phyloP scores from a whole-genome alignment of 768 basidiomycete species.

The Tricholoma bakamatsutake region DNA sequence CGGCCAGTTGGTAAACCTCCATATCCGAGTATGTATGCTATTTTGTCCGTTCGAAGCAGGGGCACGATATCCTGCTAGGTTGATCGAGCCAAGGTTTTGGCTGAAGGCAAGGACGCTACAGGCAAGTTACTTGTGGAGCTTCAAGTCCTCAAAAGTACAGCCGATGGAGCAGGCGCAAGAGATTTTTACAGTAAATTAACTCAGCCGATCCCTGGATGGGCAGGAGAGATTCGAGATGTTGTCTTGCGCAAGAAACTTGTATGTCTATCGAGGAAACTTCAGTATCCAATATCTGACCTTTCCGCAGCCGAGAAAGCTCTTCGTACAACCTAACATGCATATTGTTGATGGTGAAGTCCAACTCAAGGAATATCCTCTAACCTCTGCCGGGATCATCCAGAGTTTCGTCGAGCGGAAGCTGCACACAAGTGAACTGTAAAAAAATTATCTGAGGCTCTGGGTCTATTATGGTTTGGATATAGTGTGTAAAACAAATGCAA shows the following conservation, averaged over 20 bases:
- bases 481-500: constrained; percentile 8
- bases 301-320: constrained; percentile 74
- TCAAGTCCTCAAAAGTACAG: constrained; percentile 82
- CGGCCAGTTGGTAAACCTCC: constrained; percentile 61
- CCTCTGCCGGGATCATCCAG: constrained; percentile 67
- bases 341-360: constrained; percentile 61
- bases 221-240: constrained; percentile 68
- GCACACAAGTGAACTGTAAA: constrained; percentile 26
- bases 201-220: constrained; percentile 64
- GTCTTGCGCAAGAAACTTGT: constrained; percentile 79
- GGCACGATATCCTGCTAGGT: constrained; percentile 37
- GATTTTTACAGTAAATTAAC: constrained; percentile 78
- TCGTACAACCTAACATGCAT: constrained; percentile 79
- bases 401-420: constrained; percentile 73
- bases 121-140: constrained; percentile 75
- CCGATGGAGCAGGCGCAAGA: constrained; percentile 76
- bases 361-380: constrained; percentile 76
- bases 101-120: constrained; percentile 56
- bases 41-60: not conserved
- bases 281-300: not conserved
- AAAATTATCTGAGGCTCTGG: constrained; percentile 6
- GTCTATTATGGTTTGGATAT: constrained; percentile 6
- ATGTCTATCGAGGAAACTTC: constrained; percentile 18
- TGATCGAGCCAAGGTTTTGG: constrained; percentile 63
- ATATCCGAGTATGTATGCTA: constrained; percentile 49